Evolutionary conservation across 73 alveolate genomes (phyloP).

Genomic region (Durusdinium trenchii): DNA sequence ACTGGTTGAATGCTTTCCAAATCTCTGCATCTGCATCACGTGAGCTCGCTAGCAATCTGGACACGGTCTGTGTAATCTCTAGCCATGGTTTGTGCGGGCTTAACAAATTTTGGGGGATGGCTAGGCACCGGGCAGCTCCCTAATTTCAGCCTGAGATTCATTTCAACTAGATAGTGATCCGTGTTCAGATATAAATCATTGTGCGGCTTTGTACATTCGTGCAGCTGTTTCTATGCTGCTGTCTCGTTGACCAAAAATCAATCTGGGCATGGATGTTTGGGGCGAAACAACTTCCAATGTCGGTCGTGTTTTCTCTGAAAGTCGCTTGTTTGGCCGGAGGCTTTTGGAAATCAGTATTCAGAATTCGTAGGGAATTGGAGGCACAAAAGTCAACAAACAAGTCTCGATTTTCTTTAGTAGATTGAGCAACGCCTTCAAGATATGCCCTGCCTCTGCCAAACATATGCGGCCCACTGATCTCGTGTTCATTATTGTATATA

Average conservation of each 20-base stretch:
- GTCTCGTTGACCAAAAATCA: slow-evolving; percentile 4
- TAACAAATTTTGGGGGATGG: neutral
- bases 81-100: neutral
- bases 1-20: neutral
- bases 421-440: neutral
- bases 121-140: neutral
- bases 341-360: slow-evolving; percentile 9
- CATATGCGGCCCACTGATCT: neutral
- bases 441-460: neutral
- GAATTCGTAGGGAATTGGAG: neutral
- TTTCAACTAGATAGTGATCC: neutral
- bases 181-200: neutral
- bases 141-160: neutral
- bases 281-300: neutral
- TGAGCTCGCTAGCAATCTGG: neutral
- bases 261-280: slow-evolving; percentile 46
- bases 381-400: slow-evolving; percentile 37
- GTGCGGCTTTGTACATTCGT: slow-evolving; percentile 41
- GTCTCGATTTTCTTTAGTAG: neutral
- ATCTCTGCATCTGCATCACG: neutral
- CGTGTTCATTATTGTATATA: neutral
- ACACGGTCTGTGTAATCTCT: neutral
- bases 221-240: neutral
- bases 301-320: neutral
- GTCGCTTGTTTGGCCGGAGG: slow-evolving; percentile 33